Evolutionary conservation across 2,329 filamentous ascomycete genomes (phyloP).

Genomic region (Penicillium sp.): DNA sequence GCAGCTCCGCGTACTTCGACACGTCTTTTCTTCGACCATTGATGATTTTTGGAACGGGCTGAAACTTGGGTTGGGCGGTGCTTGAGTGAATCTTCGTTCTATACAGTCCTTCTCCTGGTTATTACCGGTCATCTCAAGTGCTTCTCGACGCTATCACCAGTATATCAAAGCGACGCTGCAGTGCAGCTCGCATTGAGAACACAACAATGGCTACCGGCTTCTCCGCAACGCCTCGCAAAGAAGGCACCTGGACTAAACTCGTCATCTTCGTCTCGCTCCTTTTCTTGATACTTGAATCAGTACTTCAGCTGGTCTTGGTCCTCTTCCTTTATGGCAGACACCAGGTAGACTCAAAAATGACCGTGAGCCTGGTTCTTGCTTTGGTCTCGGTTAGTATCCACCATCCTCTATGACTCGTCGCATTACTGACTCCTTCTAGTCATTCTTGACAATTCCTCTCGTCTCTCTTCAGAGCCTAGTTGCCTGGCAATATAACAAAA

Average conservation of each 20-base stretch:
- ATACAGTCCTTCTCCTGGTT: background rate
- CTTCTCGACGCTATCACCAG: background rate
- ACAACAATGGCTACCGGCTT: slow-evolving; percentile 22
- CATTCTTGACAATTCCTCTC: slow-evolving; percentile 42
- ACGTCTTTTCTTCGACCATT: slow-evolving; percentile 4
- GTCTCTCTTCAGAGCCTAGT: slow-evolving; percentile 43
- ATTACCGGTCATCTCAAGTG: background rate
- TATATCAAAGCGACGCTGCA: slow-evolving; percentile 5
- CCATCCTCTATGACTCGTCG: background rate
- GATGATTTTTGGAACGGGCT: slow-evolving; percentile 10
- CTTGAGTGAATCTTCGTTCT: slow-evolving; percentile 9
- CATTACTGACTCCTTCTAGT: slow-evolving; percentile 27
- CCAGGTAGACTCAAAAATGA: slow-evolving; percentile 45
- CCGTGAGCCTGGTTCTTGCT: slow-evolving; percentile 40
- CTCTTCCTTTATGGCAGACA: slow-evolving; percentile 40
- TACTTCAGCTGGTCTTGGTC: slow-evolving; percentile 40
- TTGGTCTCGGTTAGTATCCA: slow-evolving; percentile 38
- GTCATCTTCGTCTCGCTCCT: slow-evolving; percentile 43
- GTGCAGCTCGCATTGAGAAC: slow-evolving; percentile 7
- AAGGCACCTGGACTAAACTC: slow-evolving; percentile 40
- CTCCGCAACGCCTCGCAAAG: slow-evolving; percentile 24
- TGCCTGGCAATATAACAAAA: slow-evolving; percentile 43
- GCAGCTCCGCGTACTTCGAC: background rate
- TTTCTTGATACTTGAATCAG: slow-evolving; percentile 38
- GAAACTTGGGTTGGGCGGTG: slow-evolving; percentile 14